Evolutionary conservation across 2,329 filamentous ascomycete genomes (phyloP), one percentile per base, ranked within the genome.

Genomic region (Didymella sp.): DNA sequence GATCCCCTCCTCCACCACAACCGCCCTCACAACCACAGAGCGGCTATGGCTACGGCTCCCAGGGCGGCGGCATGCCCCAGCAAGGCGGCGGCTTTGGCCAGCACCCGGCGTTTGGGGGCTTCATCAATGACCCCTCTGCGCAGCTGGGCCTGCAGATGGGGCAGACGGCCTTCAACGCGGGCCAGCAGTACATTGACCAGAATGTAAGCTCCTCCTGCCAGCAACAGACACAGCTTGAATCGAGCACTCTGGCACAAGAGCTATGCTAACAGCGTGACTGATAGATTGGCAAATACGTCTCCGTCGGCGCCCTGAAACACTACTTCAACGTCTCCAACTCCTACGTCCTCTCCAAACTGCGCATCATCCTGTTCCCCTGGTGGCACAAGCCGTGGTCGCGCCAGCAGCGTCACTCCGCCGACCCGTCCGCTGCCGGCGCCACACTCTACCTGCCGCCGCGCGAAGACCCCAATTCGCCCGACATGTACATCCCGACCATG

Each of bases 401-500:
- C 64, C 92, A 96, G 76, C 91, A 96, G 83, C 89, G 54, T 66
- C 89, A 88, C 51, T 33, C 61, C 9, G 28, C 48, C 40, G 67
- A 69, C 46, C 54, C 67, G 2, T 31, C 62, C 2, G 56, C 56
- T 13, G 62, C 62, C 0, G 52, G 56, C 12, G 54, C 64, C 2
- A 59, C 62, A 0, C 59, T 69, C 22, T 99, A 95, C 78, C 84
- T 97, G 7, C 92, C 95, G 5, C 95, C 95, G 2, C 85, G 95
- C 63, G 94, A 99, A 76, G 95, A 99, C 73, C 83, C 98, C 77
- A 99, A 99, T 79, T 96, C 92, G 64, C 95, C 96, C 15, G 95
- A 99, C 79, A 98, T 99, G 93, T 99, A 99, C 80, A 99, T 99
- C 69, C 93, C 93, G 15, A 75, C 96, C 71, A 99, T 99, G 95